phyloP scores from a whole-genome alignment of 768 basidiomycete genomes.

The Boletus insuetus region DNA sequence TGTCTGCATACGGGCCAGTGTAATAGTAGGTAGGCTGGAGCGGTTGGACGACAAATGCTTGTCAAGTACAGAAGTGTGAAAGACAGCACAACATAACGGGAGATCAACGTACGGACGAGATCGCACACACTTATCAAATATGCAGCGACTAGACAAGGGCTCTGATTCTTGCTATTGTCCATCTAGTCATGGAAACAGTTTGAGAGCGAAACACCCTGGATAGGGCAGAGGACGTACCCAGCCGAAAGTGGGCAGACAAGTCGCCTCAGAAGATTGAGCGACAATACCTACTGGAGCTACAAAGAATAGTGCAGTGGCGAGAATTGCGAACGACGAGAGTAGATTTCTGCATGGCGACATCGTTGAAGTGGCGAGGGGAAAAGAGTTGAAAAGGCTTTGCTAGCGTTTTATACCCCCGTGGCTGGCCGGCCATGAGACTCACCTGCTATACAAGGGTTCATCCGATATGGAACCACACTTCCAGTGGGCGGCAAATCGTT shows the following conservation, averaged over 20 bases:
- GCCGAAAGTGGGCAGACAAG: not conserved
- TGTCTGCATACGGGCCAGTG: constrained; percentile 20
- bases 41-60: too few relatives aligned
- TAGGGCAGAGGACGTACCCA: not conserved
- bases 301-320: too few relatives aligned
- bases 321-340: too few relatives aligned
- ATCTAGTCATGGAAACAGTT: constrained; percentile 17
- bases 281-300: too few relatives aligned
- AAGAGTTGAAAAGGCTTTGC: too few relatives aligned
- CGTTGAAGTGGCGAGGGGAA: too few relatives aligned
- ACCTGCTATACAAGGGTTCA: too few relatives aligned
- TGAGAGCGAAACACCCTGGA: not conserved
- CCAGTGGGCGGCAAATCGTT: constrained; percentile 26
- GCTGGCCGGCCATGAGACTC: too few relatives aligned
- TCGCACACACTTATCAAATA: constrained; percentile 42
- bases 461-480: too few relatives aligned
- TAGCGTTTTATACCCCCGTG: too few relatives aligned
- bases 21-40: too few relatives aligned
- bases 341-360: too few relatives aligned
- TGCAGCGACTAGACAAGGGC: constrained; percentile 45
- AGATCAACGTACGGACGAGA: constrained; percentile 36
- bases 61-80: not conserved
- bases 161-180: constrained; percentile 44
- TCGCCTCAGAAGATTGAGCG: not conserved
- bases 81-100: not conserved